phyloP scores from a whole-genome alignment of 2,329 filamentous ascomycete species.

The Aspergillus niger region DNA sequence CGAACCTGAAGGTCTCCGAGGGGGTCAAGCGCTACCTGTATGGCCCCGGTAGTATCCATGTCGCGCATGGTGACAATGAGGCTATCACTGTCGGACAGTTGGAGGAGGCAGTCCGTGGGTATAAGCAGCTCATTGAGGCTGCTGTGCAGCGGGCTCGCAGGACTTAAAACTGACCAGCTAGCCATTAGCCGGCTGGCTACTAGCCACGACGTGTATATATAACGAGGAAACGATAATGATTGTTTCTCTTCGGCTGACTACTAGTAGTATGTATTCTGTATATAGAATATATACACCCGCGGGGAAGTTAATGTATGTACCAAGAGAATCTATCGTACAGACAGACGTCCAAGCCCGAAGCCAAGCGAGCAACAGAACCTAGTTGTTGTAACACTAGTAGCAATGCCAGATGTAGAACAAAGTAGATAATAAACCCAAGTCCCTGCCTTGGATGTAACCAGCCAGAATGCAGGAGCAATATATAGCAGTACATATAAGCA shows the following conservation, averaged over 20 bases:
- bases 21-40: conserved; percentile 60
- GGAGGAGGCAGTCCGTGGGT: conserved; percentile 76
- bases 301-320: no score
- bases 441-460: background rate
- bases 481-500: background rate
- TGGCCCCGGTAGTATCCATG: conserved; percentile 70
- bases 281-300: no score
- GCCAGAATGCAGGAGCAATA: background rate
- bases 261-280: no score
- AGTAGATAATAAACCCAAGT: background rate
- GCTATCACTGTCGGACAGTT: conserved; percentile 74
- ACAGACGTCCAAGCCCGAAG: no score
- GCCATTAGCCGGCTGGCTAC: background rate
- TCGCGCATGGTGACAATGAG: conserved; percentile 85
- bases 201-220: background rate
- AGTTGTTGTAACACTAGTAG: no score
- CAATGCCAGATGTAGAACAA: no score
- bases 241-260: no score
- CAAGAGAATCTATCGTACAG: background rate
- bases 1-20: conserved; percentile 71
- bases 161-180: background rate
- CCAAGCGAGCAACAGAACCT: background rate
- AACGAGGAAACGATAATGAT: background rate
- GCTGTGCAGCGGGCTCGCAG: conserved; percentile 22
- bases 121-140: conserved; percentile 65